phyloP scores from a whole-genome alignment of 768 basidiomycete species.

The Tylopilus rubrobrunneus region DNA sequence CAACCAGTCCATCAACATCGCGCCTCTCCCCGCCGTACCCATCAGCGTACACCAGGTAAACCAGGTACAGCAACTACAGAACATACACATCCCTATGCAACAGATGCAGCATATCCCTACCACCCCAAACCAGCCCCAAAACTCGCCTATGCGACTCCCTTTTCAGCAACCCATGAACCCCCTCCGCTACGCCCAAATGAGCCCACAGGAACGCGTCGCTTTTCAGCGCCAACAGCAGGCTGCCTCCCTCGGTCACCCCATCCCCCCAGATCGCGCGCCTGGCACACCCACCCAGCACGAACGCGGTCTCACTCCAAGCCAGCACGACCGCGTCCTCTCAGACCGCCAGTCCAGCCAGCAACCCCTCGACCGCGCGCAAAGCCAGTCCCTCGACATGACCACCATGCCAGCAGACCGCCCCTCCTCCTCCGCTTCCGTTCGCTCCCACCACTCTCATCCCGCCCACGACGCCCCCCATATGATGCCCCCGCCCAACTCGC shows the following conservation, averaged over 20 bases:
- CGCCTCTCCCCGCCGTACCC: neutral
- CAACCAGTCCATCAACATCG: slow-evolving; percentile 4
- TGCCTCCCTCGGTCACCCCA: slow-evolving; percentile 3
- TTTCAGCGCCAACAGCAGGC: slow-evolving; percentile 29
- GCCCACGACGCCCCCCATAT: slow-evolving; percentile 17
- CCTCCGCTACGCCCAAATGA: slow-evolving; percentile 28
- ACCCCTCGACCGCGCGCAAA: slow-evolving; percentile 20
- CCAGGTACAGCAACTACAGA: slow-evolving; percentile 12
- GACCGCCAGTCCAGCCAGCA: slow-evolving; percentile 20
- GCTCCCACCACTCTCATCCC: slow-evolving; percentile 27
- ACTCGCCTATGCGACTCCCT: slow-evolving; percentile 21
- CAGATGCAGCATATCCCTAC: slow-evolving; percentile 19
- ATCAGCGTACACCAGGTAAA: neutral
- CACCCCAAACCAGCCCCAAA: slow-evolving; percentile 18
- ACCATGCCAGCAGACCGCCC: slow-evolving; percentile 21
- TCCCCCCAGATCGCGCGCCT: slow-evolving; percentile 16
- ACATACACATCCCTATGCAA: slow-evolving; percentile 15
- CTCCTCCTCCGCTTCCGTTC: slow-evolving; percentile 25
- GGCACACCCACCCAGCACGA: slow-evolving; percentile 21
- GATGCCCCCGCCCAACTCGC: slow-evolving; percentile 25
- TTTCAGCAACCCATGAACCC: slow-evolving; percentile 14
- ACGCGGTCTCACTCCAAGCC: slow-evolving; percentile 20
- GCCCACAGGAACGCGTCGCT: slow-evolving; percentile 26
- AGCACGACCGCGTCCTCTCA: slow-evolving; percentile 18
- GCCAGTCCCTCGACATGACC: slow-evolving; percentile 22